Evolutionary conservation across 345 rosid species (phyloP), one percentile per base, ranked within the genome.

Genomic region (Gossypium stocksii): DNA sequence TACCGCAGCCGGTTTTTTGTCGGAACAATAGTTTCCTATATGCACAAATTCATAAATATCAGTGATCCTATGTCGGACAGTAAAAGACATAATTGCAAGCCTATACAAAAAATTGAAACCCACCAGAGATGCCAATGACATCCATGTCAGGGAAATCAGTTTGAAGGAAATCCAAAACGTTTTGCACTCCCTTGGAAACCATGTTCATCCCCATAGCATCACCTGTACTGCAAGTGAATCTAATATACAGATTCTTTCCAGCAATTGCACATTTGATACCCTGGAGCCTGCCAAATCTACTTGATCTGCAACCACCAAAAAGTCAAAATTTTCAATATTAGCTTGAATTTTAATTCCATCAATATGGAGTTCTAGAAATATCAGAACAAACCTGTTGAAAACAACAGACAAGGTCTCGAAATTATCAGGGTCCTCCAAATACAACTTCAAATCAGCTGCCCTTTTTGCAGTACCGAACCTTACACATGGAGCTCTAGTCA

Each of bases 141-240:
- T 86, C 89, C 90, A 90, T 90, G 82, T 90, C 94, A 11, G 90
- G 83, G 78, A 86, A 90, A 70, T 88, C 89, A 23, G 14, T 56
- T 77, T 84, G 89, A 79, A 88, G 89, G 76, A 85, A 88, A 62
- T 88, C 89, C 76, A 90, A 79, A 38, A 88, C 90, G 66, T 90
- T 90, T 74, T 90, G 94, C 16, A 90, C 92, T 3, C 90, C 94
- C 73, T 90, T 90, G 48, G 94, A 88, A 45, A 88, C 83, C 94
- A 90, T 90, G 86, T 90, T 90, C 94, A 90, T 90, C 77, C 94
- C 92, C 94, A 90, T 90, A 59, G 94, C 94, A 74, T 88, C 94
- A 3, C 92, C 94, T 0, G 94, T 86, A 78, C 85, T 73, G 83
- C 92, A 86, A 9, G 76, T 56, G 76, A 88, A 88, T 74, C 94